Evolutionary conservation across 2,329 filamentous ascomycete species (phyloP).

Genomic region (Aspergillus oerlinghausenensis): DNA sequence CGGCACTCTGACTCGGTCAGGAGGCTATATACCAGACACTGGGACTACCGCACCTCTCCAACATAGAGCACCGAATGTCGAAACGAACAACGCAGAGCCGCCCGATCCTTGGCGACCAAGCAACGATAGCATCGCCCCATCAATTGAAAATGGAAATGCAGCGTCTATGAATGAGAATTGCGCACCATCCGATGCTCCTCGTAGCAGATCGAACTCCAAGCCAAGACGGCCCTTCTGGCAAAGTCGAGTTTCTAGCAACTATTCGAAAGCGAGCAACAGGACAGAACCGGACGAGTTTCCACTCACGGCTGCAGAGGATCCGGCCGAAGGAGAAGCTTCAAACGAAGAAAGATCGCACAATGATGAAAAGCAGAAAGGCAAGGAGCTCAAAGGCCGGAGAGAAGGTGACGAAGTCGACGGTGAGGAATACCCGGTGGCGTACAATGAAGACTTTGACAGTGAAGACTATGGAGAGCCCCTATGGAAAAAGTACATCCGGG

Average conservation of each 20-base stretch:
- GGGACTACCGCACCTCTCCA: conserved; percentile 5
- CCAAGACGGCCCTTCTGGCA: conserved; percentile 32
- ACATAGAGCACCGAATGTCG: not conserved
- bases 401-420: conserved; percentile 23
- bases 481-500: conserved; percentile 79
- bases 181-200: conserved; percentile 2
- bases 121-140: not conserved
- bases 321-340: conserved; percentile 10
- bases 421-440: conserved; percentile 57
- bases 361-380: conserved; percentile 6
- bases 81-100: not conserved
- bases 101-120: not conserved
- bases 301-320: conserved; percentile 30
- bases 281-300: conserved; percentile 33
- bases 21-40: conserved; percentile 27
- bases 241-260: conserved; percentile 27
- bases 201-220: conserved; percentile 1
- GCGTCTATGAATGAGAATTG: not conserved
- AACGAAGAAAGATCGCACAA: not conserved
- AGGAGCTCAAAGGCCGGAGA: conserved; percentile 12
- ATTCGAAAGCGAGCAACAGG: conserved; percentile 20
- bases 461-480: conserved; percentile 60
- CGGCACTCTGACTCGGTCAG: conserved; percentile 29
- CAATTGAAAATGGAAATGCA: not conserved
- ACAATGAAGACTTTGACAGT: conserved; percentile 58